phyloP scores from a whole-genome alignment of 2,329 filamentous ascomycete genomes.

The Tolypocladium inflatum region DNA sequence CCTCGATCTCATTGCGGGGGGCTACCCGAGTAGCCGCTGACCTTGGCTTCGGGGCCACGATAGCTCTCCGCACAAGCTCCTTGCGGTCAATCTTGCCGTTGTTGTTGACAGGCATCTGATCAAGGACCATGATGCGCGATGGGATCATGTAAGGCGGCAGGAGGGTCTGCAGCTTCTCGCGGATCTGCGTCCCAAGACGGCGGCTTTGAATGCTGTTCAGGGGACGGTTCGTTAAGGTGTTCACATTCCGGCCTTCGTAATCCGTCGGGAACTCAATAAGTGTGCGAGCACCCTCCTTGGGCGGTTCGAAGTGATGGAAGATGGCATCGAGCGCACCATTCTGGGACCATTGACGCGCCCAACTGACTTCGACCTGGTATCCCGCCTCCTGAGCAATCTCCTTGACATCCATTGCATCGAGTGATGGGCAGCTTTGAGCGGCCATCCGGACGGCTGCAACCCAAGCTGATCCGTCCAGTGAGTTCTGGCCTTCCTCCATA shows the following conservation, averaged over 20 bases:
- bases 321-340: conserved; percentile 15
- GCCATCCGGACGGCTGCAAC: too few relatives aligned
- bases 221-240: conserved; percentile 8
- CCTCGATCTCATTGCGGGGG: too few relatives aligned
- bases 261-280: conserved; percentile 14
- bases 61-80: neutral
- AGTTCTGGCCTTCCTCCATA: neutral
- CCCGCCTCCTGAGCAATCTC: conserved; percentile 18
- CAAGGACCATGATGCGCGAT: conserved; percentile 9
- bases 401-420: neutral
- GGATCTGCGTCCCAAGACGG: neutral
- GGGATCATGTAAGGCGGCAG: conserved; percentile 18
- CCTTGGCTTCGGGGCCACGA: too few relatives aligned
- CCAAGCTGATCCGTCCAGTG: neutral
- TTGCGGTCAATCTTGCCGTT: conserved; percentile 15
- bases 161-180: neutral
- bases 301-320: conserved; percentile 12
- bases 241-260: neutral
- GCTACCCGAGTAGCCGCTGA: too few relatives aligned
- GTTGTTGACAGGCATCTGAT: conserved; percentile 14
- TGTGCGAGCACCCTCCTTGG: conserved; percentile 17
- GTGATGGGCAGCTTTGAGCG: too few relatives aligned
- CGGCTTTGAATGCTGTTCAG: neutral
- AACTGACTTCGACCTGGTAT: conserved; percentile 36
- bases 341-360: conserved; percentile 28